Percentiles rank a stretch among this genome's conserved stretches.
Conservation (phyloP, 169 alveolate genomes). For the Eimeria sp. region DNA sequence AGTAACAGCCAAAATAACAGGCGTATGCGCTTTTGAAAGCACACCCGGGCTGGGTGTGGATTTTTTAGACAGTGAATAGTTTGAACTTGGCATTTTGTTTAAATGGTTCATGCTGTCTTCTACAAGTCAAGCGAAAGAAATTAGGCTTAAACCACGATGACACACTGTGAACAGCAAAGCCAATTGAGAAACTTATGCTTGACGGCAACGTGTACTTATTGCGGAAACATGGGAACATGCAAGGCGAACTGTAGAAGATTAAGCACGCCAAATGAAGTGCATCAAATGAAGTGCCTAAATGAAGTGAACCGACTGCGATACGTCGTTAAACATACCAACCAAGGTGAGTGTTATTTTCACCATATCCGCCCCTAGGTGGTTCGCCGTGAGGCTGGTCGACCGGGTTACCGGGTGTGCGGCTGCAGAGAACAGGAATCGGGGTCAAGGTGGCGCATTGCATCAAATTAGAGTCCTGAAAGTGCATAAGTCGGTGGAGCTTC, state of each 20-base stretch:
- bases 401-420: not conserved
- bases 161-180: not conserved
- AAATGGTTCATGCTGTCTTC: too few relatives aligned
- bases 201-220: not conserved
- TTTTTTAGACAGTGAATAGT: too few relatives aligned
- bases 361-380: not conserved
- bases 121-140: not conserved
- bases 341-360: not conserved
- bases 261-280: not conserved
- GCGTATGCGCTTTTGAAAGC: not conserved
- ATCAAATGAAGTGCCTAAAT: not conserved
- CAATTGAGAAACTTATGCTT: not conserved
- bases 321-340: not conserved
- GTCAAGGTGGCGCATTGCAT: not conserved
- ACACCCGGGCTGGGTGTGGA: not conserved
- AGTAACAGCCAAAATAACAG: not conserved
- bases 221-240: not conserved
- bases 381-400: not conserved
- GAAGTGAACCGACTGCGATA: not conserved
- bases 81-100: too few relatives aligned
- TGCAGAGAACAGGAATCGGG: not conserved
- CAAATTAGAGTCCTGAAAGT: not conserved
- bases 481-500: too few relatives aligned
- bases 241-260: not conserved
- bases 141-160: not conserved